Evolutionary conservation across 345 rosid genomes (phyloP).

Genomic region (Eucalyptus dawsonii): DNA sequence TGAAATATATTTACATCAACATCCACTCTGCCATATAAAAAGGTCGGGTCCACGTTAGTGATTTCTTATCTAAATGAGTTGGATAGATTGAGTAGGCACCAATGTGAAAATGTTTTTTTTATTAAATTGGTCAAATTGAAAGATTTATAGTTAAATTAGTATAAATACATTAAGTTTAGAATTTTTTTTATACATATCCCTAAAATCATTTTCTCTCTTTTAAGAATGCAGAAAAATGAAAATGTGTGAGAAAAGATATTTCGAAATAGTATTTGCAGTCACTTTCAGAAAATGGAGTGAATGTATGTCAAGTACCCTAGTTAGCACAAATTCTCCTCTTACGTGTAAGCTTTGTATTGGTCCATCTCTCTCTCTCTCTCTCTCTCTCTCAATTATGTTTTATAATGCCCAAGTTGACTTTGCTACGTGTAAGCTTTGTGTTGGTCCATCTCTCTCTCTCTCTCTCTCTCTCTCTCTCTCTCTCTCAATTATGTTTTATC

Average conservation of each 20-base stretch:
- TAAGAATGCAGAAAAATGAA: neutral
- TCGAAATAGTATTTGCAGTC: neutral
- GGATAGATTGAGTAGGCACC: too few species aligned
- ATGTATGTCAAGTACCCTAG: neutral
- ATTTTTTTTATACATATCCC: too few species aligned
- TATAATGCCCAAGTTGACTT: neutral
- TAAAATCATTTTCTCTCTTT: neutral
- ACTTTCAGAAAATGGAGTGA: neutral
- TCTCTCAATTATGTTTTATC: too few species aligned
- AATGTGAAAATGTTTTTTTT: too few species aligned
- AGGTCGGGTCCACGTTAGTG: too few species aligned
- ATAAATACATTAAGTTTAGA: too few species aligned
- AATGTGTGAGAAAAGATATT: neutral
- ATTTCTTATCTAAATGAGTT: too few species aligned
- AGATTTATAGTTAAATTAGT: too few species aligned
- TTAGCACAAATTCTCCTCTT: neutral
- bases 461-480: too few species aligned
- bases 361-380: neutral
- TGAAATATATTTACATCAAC: fast-evolving
- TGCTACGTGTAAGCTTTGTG: neutral
- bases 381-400: neutral
- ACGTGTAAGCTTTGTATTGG: neutral
- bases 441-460: too few species aligned
- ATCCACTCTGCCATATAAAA: fast-evolving
- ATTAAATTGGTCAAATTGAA: fast-evolving